These are phyloP conservation scores for Gloeophyllum trabeum DNA, from an alignment of 768 basidiomycete species.

Conservation along the genomic window DNA sequence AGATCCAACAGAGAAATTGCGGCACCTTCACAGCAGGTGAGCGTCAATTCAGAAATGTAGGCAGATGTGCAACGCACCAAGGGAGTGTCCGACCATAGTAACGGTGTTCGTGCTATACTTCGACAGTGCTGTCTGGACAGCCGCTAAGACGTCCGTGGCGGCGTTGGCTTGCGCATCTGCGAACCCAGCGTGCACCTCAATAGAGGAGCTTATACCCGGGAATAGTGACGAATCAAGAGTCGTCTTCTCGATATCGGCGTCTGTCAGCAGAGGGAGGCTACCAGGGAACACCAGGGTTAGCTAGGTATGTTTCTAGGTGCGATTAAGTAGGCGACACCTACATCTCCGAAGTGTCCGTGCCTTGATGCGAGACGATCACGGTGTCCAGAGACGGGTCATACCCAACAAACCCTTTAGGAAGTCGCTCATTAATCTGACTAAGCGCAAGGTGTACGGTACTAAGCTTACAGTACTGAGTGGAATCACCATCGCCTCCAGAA, in stretches of 20 bases:
- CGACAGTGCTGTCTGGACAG: conserved; percentile 30
- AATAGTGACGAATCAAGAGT: conserved; percentile 30
- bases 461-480: conserved; percentile 28
- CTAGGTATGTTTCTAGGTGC: background rate
- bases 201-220: conserved; percentile 30
- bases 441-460: too few relatives aligned
- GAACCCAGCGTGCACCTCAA: conserved; percentile 40
- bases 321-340: conserved; percentile 6
- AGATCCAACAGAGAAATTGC: conserved; percentile 41
- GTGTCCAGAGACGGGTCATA: conserved; percentile 27
- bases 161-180: conserved; percentile 30
- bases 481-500: conserved; percentile 33
- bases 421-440: background rate
- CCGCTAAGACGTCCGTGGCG: conserved; percentile 28
- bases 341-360: conserved; percentile 22
- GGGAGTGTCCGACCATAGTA: conserved; percentile 32
- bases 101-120: conserved; percentile 23
- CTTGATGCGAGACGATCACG: conserved; percentile 26
- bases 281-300: background rate
- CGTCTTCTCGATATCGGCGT: conserved; percentile 24
- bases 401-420: conserved; percentile 43
- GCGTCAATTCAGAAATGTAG: background rate
- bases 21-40: conserved; percentile 26
- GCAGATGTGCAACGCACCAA: conserved; percentile 14
- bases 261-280: conserved; percentile 28